Conservation (phyloP, 148 eudicot genomes). For the Spergularia bocconei region DNA sequence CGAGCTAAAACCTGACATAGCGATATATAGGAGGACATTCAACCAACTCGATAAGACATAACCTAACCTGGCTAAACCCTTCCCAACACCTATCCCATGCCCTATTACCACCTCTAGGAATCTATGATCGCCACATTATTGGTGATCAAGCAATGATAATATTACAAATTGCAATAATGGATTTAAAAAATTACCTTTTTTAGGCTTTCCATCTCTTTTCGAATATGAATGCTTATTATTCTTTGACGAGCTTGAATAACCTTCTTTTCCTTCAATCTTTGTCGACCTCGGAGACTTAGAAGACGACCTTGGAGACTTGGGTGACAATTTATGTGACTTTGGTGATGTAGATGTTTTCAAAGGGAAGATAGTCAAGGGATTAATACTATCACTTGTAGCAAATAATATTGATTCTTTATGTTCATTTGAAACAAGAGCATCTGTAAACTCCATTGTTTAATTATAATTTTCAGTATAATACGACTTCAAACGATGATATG, state of each 20-base stretch:
- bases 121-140: too few relatives aligned
- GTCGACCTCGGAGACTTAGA: neutral
- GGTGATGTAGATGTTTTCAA: neutral
- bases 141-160: too few relatives aligned
- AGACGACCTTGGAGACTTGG: neutral
- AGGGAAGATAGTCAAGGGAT: neutral
- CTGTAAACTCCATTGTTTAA: slow-evolving; percentile 12
- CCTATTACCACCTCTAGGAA: too few relatives aligned
- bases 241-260: neutral
- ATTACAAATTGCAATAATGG: too few relatives aligned
- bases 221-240: slow-evolving; percentile 4
- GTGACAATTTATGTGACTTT: neutral
- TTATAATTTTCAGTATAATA: neutral
- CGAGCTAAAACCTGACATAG: too few relatives aligned
- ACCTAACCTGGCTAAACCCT: too few relatives aligned
- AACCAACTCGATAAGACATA: too few relatives aligned
- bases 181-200: neutral
- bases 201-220: slow-evolving; percentile 16
- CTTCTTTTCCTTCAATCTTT: neutral
- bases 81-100: too few relatives aligned
- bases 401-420: neutral
- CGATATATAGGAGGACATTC: too few relatives aligned
- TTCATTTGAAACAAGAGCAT: slow-evolving; percentile 3
- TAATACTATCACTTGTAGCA: neutral
- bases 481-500: too few relatives aligned